Evolutionary conservation across 345 rosid species (phyloP).

Genomic region (Schrenkiella parvula): DNA sequence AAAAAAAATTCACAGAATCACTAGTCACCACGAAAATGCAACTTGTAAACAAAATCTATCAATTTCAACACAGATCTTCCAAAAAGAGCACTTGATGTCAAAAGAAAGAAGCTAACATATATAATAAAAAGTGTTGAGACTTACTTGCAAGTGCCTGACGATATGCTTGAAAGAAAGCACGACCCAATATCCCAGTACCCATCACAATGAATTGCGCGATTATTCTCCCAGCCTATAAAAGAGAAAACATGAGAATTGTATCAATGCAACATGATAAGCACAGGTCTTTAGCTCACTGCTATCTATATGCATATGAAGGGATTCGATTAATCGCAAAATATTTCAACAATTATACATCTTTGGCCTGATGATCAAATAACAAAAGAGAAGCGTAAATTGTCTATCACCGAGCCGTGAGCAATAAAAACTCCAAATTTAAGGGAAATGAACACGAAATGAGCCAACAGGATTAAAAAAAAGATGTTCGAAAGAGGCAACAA

Average conservation of each 20-base stretch:
- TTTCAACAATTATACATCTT: not conserved
- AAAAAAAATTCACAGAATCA: not conserved
- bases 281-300: not conserved
- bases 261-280: not conserved
- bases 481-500: not conserved
- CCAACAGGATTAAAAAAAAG: not conserved
- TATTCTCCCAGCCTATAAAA: constrained; percentile 58
- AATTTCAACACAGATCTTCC: not conserved
- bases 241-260: not conserved
- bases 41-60: not conserved
- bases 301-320: not conserved
- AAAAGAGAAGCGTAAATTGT: not conserved
- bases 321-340: not conserved
- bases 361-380: not conserved
- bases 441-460: not conserved
- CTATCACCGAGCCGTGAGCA: too few species aligned
- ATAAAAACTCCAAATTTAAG: not conserved
- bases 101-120: not conserved
- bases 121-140: constrained; percentile 10
- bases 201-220: constrained; percentile 79
- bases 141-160: constrained; percentile 87
- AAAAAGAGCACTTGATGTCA: not conserved
- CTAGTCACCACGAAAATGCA: not conserved
- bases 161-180: constrained; percentile 87
- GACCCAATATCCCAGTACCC: constrained; percentile 71